Evolutionary conservation across 257 asterid species (phyloP), one percentile per base, ranked within the genome.

Genomic region (Plantago major): DNA sequence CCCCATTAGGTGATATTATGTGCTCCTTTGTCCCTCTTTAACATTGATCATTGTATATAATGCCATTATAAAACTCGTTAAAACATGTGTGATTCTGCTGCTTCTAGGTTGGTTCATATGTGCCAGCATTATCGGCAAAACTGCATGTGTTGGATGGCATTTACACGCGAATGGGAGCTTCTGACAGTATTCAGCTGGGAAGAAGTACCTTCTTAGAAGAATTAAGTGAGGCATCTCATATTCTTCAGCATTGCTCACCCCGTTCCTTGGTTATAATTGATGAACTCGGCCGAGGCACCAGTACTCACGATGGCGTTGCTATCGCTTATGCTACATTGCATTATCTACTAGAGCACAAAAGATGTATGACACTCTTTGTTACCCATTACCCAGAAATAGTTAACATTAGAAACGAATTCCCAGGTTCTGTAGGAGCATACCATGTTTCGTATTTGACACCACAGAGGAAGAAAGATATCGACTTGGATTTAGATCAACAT

Each of bases 231-330:
- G 78, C 95, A 37, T 86, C 97, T 33, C 82, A 82, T 72, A 86
- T 89, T 74, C 81, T 92, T 40, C 81, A 67, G 51, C 77, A 78
- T 30, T 82, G 91, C 81, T 82, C 97, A 7, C 55, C 82, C 65
- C 82, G 82, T 53, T 92, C 99, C 0, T 79, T 92, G 87, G 93
- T 92, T 71, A 92, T 92, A 72, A 81, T 92, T 37, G 99, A 92
- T 70, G 97, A 92, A 79, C 99, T 92, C 14, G 99, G 99, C 44
- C 82, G 99, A 76, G 99, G 99, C 71, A 92, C 99, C 33, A 92
- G 97, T 70, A 92, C 97, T 1, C 99, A 92, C 14, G 99, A 92
- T 30, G 99, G 99, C 10, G 96, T 92, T 51, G 90, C 99, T 58
- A 92, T 92, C 65, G 99, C 99, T 40, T 84, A 84, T 78, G 93